Conservation (phyloP, 2,329 filamentous ascomycete genomes). For the Scytalidium lignicola region DNA sequence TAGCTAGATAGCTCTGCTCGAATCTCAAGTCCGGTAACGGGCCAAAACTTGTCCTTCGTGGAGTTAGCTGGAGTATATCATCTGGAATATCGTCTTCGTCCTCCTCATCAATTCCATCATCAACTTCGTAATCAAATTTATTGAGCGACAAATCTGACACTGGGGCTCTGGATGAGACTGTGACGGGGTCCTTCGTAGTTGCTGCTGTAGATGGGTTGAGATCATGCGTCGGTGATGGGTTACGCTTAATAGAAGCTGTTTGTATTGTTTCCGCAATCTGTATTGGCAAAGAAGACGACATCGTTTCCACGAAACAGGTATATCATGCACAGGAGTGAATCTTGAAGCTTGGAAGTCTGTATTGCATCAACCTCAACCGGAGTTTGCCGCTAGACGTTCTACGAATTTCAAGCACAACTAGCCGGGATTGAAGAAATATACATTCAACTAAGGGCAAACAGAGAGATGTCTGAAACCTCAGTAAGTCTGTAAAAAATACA, state of each 20-base stretch:
- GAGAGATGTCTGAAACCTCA: no score
- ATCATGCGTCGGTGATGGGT: conserved; percentile 70
- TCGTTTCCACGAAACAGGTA: conserved; percentile 1
- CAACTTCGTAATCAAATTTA: conserved; percentile 31
- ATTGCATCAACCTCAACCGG: background rate
- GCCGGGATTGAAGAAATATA: no score
- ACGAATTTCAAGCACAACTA: no score
- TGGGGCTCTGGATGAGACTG: conserved; percentile 26
- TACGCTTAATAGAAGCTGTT: conserved; percentile 67
- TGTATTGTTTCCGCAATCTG: conserved; percentile 78
- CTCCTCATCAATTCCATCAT: conserved; percentile 35
- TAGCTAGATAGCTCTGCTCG: conserved; percentile 95
- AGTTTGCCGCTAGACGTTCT: background rate
- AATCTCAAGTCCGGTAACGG: conserved; percentile 86
- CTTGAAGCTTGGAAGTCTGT: no score
- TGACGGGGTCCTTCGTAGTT: conserved; percentile 59
- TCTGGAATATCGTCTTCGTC: conserved; percentile 66
- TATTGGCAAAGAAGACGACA: conserved; percentile 39
- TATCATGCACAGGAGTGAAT: no score
- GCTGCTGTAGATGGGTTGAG: conserved; percentile 74
- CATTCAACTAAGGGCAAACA: no score
- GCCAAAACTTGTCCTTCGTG: conserved; percentile 49
- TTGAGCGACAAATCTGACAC: conserved; percentile 23
- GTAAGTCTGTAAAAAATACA: no score
- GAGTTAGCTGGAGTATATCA: conserved; percentile 52